These are phyloP conservation scores for Fragaria nilgerrensis DNA, from an alignment of 306 rosid genomes.

Conservation along the genomic window DNA sequence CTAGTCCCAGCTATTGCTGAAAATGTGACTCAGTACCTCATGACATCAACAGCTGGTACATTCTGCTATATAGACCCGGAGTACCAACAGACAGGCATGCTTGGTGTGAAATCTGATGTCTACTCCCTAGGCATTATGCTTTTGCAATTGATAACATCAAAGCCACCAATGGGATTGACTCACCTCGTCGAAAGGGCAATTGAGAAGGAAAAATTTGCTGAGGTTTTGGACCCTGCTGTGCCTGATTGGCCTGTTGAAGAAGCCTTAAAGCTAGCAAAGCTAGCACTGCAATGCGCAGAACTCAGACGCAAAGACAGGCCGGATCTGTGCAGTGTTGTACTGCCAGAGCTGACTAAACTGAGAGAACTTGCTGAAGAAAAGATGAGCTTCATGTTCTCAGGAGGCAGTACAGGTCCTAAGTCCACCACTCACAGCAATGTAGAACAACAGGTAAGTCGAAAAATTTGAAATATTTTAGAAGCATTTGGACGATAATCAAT, in stretches of 20 bases:
- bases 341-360: constrained; percentile 60
- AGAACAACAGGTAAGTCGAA: constrained; percentile 47
- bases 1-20: constrained; percentile 82
- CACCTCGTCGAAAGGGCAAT: constrained; percentile 46
- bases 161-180: constrained; percentile 78
- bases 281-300: constrained; percentile 66
- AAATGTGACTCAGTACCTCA: constrained; percentile 65
- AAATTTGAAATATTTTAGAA: not conserved
- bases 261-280: constrained; percentile 49
- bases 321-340: constrained; percentile 49
- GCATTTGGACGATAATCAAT: not conserved
- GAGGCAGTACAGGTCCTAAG: constrained; percentile 8
- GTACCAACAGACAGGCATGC: constrained; percentile 93
- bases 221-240: constrained; percentile 66
- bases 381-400: constrained; percentile 17
- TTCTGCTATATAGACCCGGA: constrained; percentile 98
- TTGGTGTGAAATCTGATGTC: constrained; percentile 89
- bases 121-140: constrained; percentile 84
- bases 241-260: constrained; percentile 67
- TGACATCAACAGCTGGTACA: constrained; percentile 91
- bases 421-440: constrained; percentile 26
- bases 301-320: constrained; percentile 93
- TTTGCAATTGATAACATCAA: constrained; percentile 69
- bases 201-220: constrained; percentile 44
- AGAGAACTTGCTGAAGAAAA: constrained; percentile 58